Evolutionary conservation across 768 basidiomycete species (phyloP).

Genomic region (Lactarius vividus): DNA sequence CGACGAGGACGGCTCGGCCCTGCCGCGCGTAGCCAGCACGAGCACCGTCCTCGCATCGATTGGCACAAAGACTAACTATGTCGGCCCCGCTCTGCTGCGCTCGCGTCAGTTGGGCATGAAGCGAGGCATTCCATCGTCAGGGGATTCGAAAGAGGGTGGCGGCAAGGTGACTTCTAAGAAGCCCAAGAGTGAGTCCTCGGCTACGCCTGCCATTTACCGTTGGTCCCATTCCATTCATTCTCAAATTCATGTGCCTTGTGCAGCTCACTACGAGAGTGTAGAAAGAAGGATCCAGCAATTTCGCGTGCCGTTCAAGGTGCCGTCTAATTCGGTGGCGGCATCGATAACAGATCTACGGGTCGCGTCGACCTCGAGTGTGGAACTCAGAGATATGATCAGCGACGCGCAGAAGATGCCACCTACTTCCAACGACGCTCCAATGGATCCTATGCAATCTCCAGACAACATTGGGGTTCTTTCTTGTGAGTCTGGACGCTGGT

Average conservation of each 20-base stretch:
- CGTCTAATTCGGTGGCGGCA: slow-evolving; percentile 21
- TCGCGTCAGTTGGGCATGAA: slow-evolving; percentile 22
- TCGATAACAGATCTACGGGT: background rate
- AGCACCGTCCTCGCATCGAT: slow-evolving; percentile 26
- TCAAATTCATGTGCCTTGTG: background rate
- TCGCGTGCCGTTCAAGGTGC: slow-evolving; percentile 38
- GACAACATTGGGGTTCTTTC: slow-evolving; percentile 29
- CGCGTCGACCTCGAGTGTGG: background rate
- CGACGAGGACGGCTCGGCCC: background rate
- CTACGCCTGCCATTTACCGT: background rate
- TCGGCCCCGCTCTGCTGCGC: slow-evolving; percentile 24
- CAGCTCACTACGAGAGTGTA: background rate
- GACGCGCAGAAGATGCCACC: background rate
- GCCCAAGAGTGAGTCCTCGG: slow-evolving; percentile 10
- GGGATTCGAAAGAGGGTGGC: slow-evolving; percentile 1
- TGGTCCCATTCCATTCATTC: background rate
- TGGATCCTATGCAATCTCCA: slow-evolving; percentile 18
- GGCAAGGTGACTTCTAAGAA: slow-evolving; percentile 16
- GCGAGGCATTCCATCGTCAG: slow-evolving; percentile 6
- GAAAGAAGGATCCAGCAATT: slow-evolving; percentile 19
- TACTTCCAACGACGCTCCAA: background rate
- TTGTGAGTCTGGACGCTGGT: slow-evolving; percentile 33
- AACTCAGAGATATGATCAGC: background rate
- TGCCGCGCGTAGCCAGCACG: slow-evolving; percentile 19
- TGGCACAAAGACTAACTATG: slow-evolving; percentile 20